Base-by-base conservation (phyloP, 345 rosid genomes). In the Litchi chinensis region DNA sequence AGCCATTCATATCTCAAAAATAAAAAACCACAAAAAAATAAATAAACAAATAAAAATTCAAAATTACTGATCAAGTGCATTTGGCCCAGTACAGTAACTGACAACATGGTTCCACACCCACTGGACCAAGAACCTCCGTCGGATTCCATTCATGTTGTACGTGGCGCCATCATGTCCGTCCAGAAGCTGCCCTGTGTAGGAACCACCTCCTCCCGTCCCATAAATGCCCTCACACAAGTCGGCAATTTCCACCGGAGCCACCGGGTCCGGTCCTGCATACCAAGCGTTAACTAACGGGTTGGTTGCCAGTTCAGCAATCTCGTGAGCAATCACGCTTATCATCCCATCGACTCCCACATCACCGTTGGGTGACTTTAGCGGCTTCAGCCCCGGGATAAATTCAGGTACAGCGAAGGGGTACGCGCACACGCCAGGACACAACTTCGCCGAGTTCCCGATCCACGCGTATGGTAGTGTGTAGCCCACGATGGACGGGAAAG, bases 161-260 rank as follows among this genome's bases (percentile, higher is more conserved):
- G 99, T 95, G 87, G 93, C 95, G 6, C 95, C 95, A 79, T 70
- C 89, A 0, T 66, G 65, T 0, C 88, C 99, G 86, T 86, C 86
- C 85, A 90, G 52, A 79, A 93, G 57, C 84, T 95, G 98, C 37
- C 99, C 99, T 0, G 93, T 93, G 84, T 95, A 95, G 10, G 99
- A 95, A 43, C 99, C 99, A 15, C 99, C 99, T 5, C 99, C 99
- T 10, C 99, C 99, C 0, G 99, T 92, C 39, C 99, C 99, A 41
- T 95, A 95, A 16, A 95, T 93, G 1, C 99, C 99, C 95, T 95
- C 99, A 21, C 99, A 95, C 60, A 95, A 83, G 74, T 95, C 99
- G 8, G 97, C 99, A 43, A 95, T 93, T 66, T 95, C 99, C 75
- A 93, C 98, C 39, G 99, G 99, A 32, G 87, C 87, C 18, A 82